Evolutionary conservation across 2,329 filamentous ascomycete genomes (phyloP), one percentile per base, ranked within the genome.

Genomic region (Beauveria sp.): DNA sequence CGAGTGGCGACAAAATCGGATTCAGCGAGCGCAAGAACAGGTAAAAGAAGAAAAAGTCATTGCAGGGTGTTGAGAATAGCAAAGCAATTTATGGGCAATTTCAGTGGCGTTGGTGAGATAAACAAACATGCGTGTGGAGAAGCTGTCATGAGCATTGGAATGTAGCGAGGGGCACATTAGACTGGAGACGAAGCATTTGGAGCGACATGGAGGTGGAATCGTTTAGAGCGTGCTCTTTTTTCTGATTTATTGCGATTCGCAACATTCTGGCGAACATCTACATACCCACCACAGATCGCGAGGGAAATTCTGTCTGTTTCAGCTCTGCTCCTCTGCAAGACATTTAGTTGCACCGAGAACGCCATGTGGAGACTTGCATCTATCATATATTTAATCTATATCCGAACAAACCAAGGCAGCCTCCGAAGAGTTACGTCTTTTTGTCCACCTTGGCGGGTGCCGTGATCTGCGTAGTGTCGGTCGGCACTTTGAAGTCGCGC

Each of bases 71-170:
- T 60, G 7, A 48, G 56, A 46, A 30, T 10, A 16, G 40, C 37
- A 24, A 53, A 54, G 41, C 5, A 10, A 47, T 44, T 54, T 54
- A 24, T 55, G 26, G 59, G 53, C 53, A 46, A 55, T 57, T 56
- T 61, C n/a, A 56, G 53, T 7, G 59, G 59, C 37, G 53, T 57
- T 56, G 59, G 46, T 40, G 14, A 40, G 22, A 22, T 41, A 61
- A 61, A 61, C 44, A 61, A 61, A 55, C 47, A 59, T 22, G 24
- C 6, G 12, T 50, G 58, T 60, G 58, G 58, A 37, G 41, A 53
- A 43, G 24, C 4, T 46, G 30, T 50, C 47, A 34, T 46, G 34
- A 46, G 40, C 48, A 59, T 37, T 59, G 56, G 48, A 59, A 53
- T 59, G 56, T 24, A 53, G 16, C 7, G 44, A 43, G 10, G 22